Conservation (phyloP, 202 grass and related monocot genomes). For the Panicum virgatum region DNA sequence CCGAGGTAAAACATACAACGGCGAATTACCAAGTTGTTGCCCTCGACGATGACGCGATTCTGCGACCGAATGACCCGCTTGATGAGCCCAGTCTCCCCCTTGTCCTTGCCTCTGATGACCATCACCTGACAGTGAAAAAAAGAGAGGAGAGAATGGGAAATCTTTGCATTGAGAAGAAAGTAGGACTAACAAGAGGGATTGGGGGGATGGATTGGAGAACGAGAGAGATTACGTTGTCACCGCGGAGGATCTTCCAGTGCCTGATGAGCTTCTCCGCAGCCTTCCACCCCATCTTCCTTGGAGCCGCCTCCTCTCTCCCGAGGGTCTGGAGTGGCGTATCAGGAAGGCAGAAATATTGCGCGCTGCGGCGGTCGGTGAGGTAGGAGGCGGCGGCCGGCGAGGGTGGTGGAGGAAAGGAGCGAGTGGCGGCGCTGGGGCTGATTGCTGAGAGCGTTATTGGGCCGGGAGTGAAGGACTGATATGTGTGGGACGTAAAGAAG, state of each 20-base stretch:
- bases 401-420: neutral
- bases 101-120: slow-evolving; percentile 93
- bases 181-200: neutral
- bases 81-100: slow-evolving; percentile 80
- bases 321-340: neutral
- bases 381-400: slow-evolving; percentile 5
- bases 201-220: neutral
- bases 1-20: neutral
- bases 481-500: neutral
- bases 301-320: neutral
- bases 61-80: slow-evolving; percentile 94
- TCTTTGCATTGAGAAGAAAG: neutral
- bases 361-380: neutral
- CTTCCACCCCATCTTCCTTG: slow-evolving; percentile 73
- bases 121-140: slow-evolving; percentile 56
- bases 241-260: slow-evolving; percentile 95
- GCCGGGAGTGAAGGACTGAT: neutral
- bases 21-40: slow-evolving; percentile 87
- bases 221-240: slow-evolving; percentile 64
- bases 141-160: neutral
- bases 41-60: slow-evolving; percentile 94
- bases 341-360: neutral
- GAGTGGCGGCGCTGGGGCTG: neutral
- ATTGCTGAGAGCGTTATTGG: neutral
- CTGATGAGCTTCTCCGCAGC: slow-evolving; percentile 82